Percentiles rank a stretch among this genome's conserved stretches.
Evolutionary conservation across 225 moss, liverwort and hornwort species (phyloP).

Genomic region (Pleurozium schreberi): DNA sequence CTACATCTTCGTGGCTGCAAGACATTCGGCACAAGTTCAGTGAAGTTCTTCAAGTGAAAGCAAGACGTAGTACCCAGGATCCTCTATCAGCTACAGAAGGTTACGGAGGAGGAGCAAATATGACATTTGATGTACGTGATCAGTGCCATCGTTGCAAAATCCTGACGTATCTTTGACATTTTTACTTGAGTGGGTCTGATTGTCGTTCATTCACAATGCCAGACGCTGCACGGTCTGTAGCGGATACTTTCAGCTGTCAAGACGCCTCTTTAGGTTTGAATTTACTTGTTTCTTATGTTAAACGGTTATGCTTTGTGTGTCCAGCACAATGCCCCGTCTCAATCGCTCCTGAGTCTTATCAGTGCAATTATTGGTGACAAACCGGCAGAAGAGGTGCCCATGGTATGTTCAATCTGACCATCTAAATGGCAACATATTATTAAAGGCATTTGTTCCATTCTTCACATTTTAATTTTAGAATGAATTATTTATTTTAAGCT

Average conservation of each 20-base stretch:
- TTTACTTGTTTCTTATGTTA: not conserved
- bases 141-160: not conserved
- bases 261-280: not conserved
- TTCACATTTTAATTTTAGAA: not conserved
- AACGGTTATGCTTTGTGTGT: conserved; percentile 1
- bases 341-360: conserved; percentile 52
- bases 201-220: not conserved
- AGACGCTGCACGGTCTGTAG: not conserved
- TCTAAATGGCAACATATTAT: not conserved
- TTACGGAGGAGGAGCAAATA: conserved; percentile 20
- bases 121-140: conserved; percentile 31
- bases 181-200: not conserved
- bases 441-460: not conserved
- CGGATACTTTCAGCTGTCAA: not conserved
- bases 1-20: conserved; percentile 48
- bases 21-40: conserved; percentile 50
- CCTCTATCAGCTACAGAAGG: not conserved
- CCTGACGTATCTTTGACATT: not conserved
- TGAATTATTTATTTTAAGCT: not conserved
- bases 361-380: conserved; percentile 54
- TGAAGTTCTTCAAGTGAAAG: conserved; percentile 48
- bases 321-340: conserved; percentile 42
- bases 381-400: conserved; percentile 45
- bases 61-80: conserved; percentile 12
- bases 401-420: conserved; percentile 21